These are phyloP conservation scores for Sarcodon sp. DNA, from an alignment of 768 basidiomycete species.

Conservation along the genomic window DNA sequence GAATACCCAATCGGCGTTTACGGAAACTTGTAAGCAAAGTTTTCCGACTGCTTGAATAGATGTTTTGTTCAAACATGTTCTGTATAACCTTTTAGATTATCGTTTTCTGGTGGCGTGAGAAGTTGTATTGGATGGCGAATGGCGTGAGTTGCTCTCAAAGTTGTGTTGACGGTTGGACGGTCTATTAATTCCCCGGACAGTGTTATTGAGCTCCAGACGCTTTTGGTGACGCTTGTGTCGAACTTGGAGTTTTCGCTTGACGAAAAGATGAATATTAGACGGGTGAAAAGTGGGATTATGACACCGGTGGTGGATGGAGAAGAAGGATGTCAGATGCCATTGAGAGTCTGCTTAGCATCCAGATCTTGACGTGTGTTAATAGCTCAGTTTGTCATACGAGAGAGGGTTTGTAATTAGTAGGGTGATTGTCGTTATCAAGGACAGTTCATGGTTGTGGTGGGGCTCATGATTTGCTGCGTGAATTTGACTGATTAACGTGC, in stretches of 20 bases:
- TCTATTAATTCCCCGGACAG: constrained; percentile 5
- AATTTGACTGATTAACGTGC: no score
- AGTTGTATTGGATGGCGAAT: background rate
- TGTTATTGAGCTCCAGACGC: constrained; percentile 21
- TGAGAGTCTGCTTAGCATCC: constrained; percentile 12
- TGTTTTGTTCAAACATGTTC: background rate
- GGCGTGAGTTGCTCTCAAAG: background rate
- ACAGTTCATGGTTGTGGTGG: no score
- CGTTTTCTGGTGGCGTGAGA: background rate
- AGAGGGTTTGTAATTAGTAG: no score
- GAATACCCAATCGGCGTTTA: constrained; percentile 30
- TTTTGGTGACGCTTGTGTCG: constrained; percentile 20
- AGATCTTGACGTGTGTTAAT: no score
- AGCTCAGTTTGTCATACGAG: no score
- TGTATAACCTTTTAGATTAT: background rate
- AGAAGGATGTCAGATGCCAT: constrained; percentile 18
- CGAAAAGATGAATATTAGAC: constrained; percentile 14
- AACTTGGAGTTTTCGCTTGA: constrained; percentile 21
- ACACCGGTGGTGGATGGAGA: constrained; percentile 22
- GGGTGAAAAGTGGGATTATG: constrained; percentile 19
- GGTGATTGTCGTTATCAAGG: no score
- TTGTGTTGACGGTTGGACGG: no score
- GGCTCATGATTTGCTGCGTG: no score
- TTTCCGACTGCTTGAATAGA: background rate
- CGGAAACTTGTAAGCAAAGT: constrained; percentile 16